Base-by-base conservation (phyloP, 2,329 filamentous ascomycete genomes). In the Fusarium fujikuroi region DNA sequence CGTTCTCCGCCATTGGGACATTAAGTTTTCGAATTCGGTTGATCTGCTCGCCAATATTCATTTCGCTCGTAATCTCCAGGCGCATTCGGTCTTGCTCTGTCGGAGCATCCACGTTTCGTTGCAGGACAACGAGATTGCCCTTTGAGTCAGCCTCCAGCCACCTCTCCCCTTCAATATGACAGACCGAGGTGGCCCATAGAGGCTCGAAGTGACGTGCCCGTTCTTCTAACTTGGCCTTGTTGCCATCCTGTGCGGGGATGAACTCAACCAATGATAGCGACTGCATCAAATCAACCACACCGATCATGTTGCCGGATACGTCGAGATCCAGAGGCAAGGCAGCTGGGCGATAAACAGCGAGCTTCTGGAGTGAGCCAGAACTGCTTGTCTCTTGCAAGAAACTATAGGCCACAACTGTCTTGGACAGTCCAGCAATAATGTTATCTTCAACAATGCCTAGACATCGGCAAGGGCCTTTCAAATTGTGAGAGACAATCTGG, bases 241-340 rank as follows among this genome's bases (percentile, higher is more conserved):
- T 81, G 2, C 88, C 89, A 7, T 88, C 83, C 28, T 86, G 81
- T 5, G 90, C 87, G 6, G 87, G 87, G 1, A 87, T 85, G 78
- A 92, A 96, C 78, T 96, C 87, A 14, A 98, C 85, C 10, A 98
- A 84, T 3, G 92, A 91, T 30, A 97, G 86, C 3, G 94, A 97
- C 83, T 98, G 98, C 93, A 97, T 98, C 50, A 99, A 84, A 79
- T 99, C 96, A 1, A 92, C 93, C 15, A 98, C 91, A 1, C 93
- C 94, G 70, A 99, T 95, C 30, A 89, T 86, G 74, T 92, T 91
- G 2, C 89, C 92, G 3, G 90, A 89, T 19, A 98, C 88, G 15
- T 92, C 90, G 11, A 98, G 81, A 74, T 95, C 93, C 21, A 97
- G 90, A 0, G 96, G 95, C 37, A 93, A 93, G 0, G 95, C 97